Conservation (phyloP, 2,329 filamentous ascomycete genomes). For the Gnomoniopsis sp. region DNA sequence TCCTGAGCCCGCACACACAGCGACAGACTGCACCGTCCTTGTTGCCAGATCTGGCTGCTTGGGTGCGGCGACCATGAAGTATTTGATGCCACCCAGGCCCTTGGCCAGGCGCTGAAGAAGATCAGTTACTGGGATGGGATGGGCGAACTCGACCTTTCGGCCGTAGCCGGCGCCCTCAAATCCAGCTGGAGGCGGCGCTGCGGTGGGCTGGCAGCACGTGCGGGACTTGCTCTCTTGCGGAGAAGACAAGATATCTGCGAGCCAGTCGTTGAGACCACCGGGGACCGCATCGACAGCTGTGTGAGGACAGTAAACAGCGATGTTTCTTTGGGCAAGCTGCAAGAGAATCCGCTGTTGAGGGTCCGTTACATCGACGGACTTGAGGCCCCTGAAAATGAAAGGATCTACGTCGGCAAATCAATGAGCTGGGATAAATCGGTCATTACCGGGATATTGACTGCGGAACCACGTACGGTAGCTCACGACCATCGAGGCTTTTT, state of each 20-base stretch:
- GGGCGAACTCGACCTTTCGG: conserved; percentile 40
- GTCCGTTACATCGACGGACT: conserved; percentile 79
- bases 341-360: conserved; percentile 85
- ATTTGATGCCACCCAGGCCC: conserved; percentile 60
- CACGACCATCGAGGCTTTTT: conserved; percentile 74
- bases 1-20: conserved; percentile 87
- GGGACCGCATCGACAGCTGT: conserved; percentile 88
- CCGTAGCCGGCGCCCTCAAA: conserved; percentile 52
- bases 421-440: not conserved
- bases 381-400: conserved; percentile 92
- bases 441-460: conserved; percentile 6
- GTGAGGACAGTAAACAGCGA: conserved; percentile 94
- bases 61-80: conserved; percentile 30
- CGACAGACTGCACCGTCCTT: conserved; percentile 62
- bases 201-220: conserved; percentile 43
- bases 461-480: conserved; percentile 70
- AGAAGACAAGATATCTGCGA: conserved; percentile 78
- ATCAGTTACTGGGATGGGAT: conserved; percentile 35
- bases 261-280: conserved; percentile 88
- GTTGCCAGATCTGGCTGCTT: conserved; percentile 26
- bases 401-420: conserved; percentile 64
- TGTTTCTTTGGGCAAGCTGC: conserved; percentile 75
- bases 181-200: conserved; percentile 35
- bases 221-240: conserved; percentile 29
- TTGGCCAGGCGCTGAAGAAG: conserved; percentile 57